Percentiles rank a stretch among this genome's conserved stretches.
These are phyloP conservation scores for Psidium guajava DNA, from an alignment of 345 rosid genomes.

Conservation along the genomic window DNA sequence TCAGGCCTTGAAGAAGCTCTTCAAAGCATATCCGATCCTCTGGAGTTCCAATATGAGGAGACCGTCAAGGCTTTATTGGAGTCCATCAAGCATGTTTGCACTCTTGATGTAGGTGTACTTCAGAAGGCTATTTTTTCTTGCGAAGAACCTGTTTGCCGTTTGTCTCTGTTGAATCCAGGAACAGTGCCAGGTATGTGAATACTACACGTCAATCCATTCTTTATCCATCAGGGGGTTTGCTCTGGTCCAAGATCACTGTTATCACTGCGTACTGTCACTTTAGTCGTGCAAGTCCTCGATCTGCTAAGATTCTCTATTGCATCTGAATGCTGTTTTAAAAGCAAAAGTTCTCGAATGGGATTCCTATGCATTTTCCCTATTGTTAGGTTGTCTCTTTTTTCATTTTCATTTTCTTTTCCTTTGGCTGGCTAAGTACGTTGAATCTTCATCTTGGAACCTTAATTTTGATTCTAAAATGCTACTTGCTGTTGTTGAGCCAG, in stretches of 20 bases:
- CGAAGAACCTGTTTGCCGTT: slow-evolving; percentile 37
- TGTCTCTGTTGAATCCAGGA: slow-evolving; percentile 40
- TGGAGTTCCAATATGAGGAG: slow-evolving; percentile 14
- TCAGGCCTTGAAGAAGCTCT: slow-evolving; percentile 73
- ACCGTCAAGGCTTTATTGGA: slow-evolving; percentile 22
- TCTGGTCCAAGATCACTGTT: neutral
- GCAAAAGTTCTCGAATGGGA: neutral
- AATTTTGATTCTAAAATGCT: neutral
- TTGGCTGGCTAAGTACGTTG: neutral
- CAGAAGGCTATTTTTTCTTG: slow-evolving; percentile 30
- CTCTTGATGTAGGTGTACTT: slow-evolving; percentile 29
- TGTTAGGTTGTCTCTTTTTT: neutral
- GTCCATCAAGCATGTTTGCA: slow-evolving; percentile 35
- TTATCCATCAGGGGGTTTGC: neutral
- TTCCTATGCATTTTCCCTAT: neutral
- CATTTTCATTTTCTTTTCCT: neutral
- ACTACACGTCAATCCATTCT: neutral
- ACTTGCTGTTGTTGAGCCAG: slow-evolving; percentile 25
- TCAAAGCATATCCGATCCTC: slow-evolving; percentile 18
- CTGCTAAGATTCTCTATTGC: neutral
- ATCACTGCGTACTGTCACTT: neutral
- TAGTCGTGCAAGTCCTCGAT: neutral
- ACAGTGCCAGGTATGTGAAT: slow-evolving; percentile 44
- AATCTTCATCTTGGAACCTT: neutral
- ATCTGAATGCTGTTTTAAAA: neutral